Base-by-base conservation (phyloP, 306 rosid genomes). In the Canavalia ensiformis region DNA sequence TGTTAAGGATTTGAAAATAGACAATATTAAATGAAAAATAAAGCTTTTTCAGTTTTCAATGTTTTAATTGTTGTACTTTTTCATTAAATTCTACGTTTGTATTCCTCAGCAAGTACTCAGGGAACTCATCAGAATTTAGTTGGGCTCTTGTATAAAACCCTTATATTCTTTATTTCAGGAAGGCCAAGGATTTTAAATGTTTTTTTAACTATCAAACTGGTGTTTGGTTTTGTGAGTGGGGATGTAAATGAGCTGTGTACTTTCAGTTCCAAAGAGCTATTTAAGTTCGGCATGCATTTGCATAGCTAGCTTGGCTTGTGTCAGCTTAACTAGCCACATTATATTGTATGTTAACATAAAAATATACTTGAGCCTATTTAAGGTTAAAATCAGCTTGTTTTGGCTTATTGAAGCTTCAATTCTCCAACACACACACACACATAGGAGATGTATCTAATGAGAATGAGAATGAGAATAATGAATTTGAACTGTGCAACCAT, bases 241-340 rank as follows among this genome's bases (percentile, higher is more conserved):
- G 77, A 33, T 37, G 9, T 30, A 46, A 82, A n/a, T 29, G 35
- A 80, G 45, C 54, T 51, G 39, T 58, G 55, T 30, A 18, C 80
- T 52, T 64, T 64, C 46, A 64, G 12, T 62, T 62, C 11, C 12
- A 29, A 39, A 74, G 37, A 25, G 13, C 37, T 45, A 68, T 75
- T 56, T 11, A 34, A 33, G 64, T 56, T 66, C 70, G 33, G 63
- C 63, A 69, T 60, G 34, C 77, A 45, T 1, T 79, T 75, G 34
- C 77, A 45, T 3, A 70, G n/a, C 33, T 31, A 42, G 64, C 51
- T 56, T 57, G 60, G 70, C 81, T 72, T 62, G 66, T 79, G 41
- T 68, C 62, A 37, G 54, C 45, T 41, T 67, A 50, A 57, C 31
- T 46, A 58, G 60, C 68, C 39, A 68, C 66, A 25, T 39, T 57